Base-by-base conservation (phyloP, 1,284 basidiomycete genomes). In the Porogramme epimiltina region DNA sequence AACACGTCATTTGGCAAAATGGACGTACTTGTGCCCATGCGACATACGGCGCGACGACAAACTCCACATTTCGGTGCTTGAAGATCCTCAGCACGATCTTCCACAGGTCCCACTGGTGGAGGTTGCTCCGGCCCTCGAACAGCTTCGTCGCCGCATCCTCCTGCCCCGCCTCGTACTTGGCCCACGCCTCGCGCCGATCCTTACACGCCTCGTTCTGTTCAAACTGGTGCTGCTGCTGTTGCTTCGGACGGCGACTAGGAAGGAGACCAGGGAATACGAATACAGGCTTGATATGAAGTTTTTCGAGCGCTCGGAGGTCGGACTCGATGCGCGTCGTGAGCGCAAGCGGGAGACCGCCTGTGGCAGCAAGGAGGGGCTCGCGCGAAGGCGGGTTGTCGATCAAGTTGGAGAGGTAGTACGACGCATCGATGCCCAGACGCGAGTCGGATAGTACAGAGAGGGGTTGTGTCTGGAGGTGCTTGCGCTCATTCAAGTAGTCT, bases 371-470 rank as follows among this genome's bases (percentile, higher is more conserved):
- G 37, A 97, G 81, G 9, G 95, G 91, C 74, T 99, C 95, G 38
- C 91, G 83, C 19, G 86, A 80, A 8, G 86, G 80, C 1, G 91
- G 82, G 54, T 79, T 83, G 52, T 93, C 87, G 24, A 90, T 86
- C 57, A 99, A 80, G 49, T 81, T 79, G 47, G 87, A 81, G 42
- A 99, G 80, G 73, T 98, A 99, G 72, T 91, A 87, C 15, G 91
- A 87, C 6, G 95, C 93, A 79, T 99, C 97, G 68, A 99, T 98
- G 43, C 96, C 96, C 24, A 99, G 86, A 47, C 97, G 89, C 47
- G 95, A 93, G 70, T 97, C 93, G 42, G 91, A 84, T 48, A 99
- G 81, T 5, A 89, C 84, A 54, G 82, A 85, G 49, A 99, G 82
- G 23, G 93, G 86, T 47, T 90, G 85, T 42, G 87, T 88, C 71